Conservation (phyloP, 768 basidiomycete species). For the Suillus spraguei region DNA sequence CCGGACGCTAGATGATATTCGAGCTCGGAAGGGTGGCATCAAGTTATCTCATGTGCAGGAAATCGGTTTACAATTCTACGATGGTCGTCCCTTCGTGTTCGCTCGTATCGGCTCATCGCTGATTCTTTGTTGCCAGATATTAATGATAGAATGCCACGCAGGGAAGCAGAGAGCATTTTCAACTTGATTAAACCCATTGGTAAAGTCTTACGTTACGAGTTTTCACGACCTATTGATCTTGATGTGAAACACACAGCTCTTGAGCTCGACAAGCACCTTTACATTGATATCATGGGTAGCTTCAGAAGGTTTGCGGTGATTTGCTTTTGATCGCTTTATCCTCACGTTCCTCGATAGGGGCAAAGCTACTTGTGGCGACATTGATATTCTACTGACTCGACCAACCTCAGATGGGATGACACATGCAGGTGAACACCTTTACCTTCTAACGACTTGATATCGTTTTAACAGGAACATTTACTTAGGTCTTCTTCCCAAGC, state of each 20-base stretch:
- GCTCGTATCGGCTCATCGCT: background rate
- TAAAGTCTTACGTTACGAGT: constrained; percentile 29
- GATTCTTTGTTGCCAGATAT: constrained; percentile 55
- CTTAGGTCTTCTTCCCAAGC: constrained; percentile 59
- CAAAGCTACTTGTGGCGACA: constrained; percentile 83
- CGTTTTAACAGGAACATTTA: constrained; percentile 1
- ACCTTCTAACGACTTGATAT: constrained; percentile 7
- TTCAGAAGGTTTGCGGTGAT: constrained; percentile 61
- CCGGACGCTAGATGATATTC: constrained; percentile 76
- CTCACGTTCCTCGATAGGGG: constrained; percentile 49
- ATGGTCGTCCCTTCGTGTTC: constrained; percentile 46
- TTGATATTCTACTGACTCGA: constrained; percentile 88
- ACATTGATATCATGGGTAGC: constrained; percentile 90
- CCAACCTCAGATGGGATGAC: constrained; percentile 70
- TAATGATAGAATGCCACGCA: constrained; percentile 81
- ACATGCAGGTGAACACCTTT: constrained; percentile 57
- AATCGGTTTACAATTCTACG: constrained; percentile 70
- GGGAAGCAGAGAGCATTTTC: constrained; percentile 76
- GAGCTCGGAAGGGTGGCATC: constrained; percentile 59
- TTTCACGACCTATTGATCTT: background rate
- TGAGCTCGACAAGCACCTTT: constrained; percentile 67
- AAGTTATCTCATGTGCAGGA: constrained; percentile 59
- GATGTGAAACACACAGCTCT: constrained; percentile 50
- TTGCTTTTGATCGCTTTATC: background rate
- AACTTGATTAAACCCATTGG: constrained; percentile 73